A percentile compares a stretch with the other conserved stretches of the same genome.
Conservation (phyloP, 257 asterid genomes). For the Capsicum pubescens region DNA sequence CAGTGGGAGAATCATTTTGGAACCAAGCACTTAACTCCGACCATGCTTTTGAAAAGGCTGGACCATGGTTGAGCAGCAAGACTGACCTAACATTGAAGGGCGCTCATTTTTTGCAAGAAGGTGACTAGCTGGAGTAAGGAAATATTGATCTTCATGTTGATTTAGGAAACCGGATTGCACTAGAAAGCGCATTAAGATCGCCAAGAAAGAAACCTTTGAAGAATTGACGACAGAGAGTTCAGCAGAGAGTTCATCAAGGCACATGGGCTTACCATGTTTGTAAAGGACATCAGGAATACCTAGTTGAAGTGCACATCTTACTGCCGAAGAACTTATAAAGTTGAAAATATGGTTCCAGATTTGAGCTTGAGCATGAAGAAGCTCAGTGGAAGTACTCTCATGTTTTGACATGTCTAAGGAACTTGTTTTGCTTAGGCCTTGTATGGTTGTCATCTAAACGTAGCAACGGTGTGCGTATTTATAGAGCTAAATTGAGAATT, state of each 20-base stretch:
- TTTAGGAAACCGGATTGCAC: constrained; percentile 17
- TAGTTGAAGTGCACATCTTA: constrained; percentile 33
- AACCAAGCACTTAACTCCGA: constrained; percentile 19
- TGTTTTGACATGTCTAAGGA: background rate
- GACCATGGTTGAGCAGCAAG: background rate
- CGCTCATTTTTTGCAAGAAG: constrained; percentile 1
- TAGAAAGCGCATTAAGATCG: constrained; percentile 27
- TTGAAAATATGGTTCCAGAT: constrained; percentile 34
- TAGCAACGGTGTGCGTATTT: too few relatives aligned
- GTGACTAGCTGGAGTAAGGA: background rate
- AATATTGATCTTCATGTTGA: constrained; percentile 28
- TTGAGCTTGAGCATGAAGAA: constrained; percentile 35
- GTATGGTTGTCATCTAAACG: too few relatives aligned
- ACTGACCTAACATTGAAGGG: constrained; percentile 16
- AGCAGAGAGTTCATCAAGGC: background rate
- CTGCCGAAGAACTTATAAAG: constrained; percentile 25
- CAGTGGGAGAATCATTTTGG: constrained; percentile 4
- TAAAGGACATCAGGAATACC: constrained; percentile 29
- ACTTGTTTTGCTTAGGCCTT: background rate
- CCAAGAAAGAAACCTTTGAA: constrained; percentile 4
- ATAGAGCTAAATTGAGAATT: too few relatives aligned
- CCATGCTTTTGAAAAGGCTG: constrained; percentile 5
- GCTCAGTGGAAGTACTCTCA: background rate
- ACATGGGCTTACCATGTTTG: constrained; percentile 34
- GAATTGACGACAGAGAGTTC: constrained; percentile 25